Evolutionary conservation across 345 rosid species (phyloP).

Genomic region (Iberis pinnata): DNA sequence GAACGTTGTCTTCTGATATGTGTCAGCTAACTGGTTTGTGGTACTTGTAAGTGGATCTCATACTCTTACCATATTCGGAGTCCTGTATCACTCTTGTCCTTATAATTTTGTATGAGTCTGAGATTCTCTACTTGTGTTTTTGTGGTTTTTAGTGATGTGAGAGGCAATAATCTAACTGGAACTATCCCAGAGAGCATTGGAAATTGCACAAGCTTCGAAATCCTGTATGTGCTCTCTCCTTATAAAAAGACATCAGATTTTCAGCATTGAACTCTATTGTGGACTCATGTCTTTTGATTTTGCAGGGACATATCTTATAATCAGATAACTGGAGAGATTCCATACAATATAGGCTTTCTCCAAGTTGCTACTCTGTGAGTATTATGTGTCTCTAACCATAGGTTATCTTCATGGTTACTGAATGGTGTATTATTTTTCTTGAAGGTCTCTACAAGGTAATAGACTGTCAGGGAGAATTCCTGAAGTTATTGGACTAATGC

Average conservation of each 20-base stretch:
- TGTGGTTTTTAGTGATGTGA: constrained; percentile 58
- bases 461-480: constrained; percentile 71
- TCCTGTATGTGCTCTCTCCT: constrained; percentile 46
- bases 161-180: constrained; percentile 82
- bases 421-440: background rate
- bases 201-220: constrained; percentile 94
- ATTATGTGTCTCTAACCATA: background rate
- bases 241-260: background rate
- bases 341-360: constrained; percentile 85
- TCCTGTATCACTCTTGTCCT: background rate
- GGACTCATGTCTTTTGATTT: background rate
- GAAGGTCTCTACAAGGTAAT: constrained; percentile 91
- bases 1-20: constrained; percentile 76
- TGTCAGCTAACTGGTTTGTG: constrained; percentile 93
- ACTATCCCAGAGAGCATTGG: constrained; percentile 81
- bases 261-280: background rate
- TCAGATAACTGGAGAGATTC: constrained; percentile 77
- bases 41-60: constrained; percentile 69
- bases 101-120: no score
- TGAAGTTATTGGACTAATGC: constrained; percentile 90
- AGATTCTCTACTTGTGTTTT: background rate
- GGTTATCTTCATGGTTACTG: background rate
- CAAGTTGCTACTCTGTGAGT: constrained; percentile 98
- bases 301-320: constrained; percentile 85
- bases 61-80: background rate